These are phyloP conservation scores for Sclerotinia subarctica DNA, from an alignment of 2,329 filamentous ascomycete genomes.

Conservation along the genomic window DNA sequence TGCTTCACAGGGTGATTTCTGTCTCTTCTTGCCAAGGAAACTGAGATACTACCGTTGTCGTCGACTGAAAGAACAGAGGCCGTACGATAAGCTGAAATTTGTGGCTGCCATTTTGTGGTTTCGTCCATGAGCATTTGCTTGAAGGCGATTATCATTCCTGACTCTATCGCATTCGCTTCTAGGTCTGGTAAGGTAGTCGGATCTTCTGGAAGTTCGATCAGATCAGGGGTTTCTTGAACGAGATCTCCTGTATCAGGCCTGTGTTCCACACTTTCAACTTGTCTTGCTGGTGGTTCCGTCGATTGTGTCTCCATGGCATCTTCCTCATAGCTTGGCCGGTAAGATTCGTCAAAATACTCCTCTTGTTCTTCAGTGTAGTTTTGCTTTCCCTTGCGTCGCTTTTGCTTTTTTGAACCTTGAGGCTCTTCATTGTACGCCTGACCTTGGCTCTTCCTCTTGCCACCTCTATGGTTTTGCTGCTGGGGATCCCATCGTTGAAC, in stretches of 20 bases:
- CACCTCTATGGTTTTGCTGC: constrained; percentile 52
- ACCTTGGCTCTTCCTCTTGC: constrained; percentile 49
- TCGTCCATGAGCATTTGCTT: constrained; percentile 60
- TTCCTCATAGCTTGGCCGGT: constrained; percentile 40
- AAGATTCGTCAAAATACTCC: constrained; percentile 36
- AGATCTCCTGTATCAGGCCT: constrained; percentile 30
- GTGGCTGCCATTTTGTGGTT: constrained; percentile 64
- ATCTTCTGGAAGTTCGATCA: constrained; percentile 61
- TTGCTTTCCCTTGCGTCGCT: constrained; percentile 44
- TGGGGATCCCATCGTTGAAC: constrained; percentile 83
- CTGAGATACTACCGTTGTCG: constrained; percentile 52
- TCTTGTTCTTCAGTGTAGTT: constrained; percentile 44
- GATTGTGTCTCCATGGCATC: constrained; percentile 28
- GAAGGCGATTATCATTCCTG: constrained; percentile 67
- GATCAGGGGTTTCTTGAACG: constrained; percentile 48
- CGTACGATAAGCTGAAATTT: constrained; percentile 59
- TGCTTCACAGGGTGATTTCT: constrained; percentile 54
- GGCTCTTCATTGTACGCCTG: constrained; percentile 44
- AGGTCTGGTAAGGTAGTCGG: constrained; percentile 52
- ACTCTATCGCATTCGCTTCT: constrained; percentile 45
- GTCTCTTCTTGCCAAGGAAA: constrained; percentile 69
- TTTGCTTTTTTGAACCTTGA: constrained; percentile 48
- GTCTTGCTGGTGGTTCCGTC: constrained; percentile 26
- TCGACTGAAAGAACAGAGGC: constrained; percentile 59
- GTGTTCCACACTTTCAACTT: constrained; percentile 28